Evolutionary conservation across 2,329 filamentous ascomycete species (phyloP), one percentile per base, ranked within the genome.

Genomic region (Bipolaris zeicola): DNA sequence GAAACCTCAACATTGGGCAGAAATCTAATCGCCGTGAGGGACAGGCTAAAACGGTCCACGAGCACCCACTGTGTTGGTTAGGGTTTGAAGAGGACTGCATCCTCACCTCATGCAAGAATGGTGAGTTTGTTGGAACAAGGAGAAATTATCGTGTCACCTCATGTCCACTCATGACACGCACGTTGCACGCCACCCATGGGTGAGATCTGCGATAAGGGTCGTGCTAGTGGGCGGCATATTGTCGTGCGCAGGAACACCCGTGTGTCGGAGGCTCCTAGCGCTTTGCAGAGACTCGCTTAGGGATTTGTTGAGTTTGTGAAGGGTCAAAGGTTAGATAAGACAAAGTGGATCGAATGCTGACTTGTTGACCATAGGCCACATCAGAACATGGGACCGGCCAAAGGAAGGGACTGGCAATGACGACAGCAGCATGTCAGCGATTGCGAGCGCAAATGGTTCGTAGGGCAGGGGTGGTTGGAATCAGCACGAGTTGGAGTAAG

Each of bases 1-100:
- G 24, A 60, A 46, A 55, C 44, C 26, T 50, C 38, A 44, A 43
- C 39, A 45, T 26, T 13, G 2, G 4, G 20, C 38, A 52, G 22
- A 53, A 37, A 42, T 36, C 50, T 49, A 51, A 62, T 22, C 45
- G 53, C 20, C 36, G 44, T 45, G 37, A 44, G 49, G 28, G 39
- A 42, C 67, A 93, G 91, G 85, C 89, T 45, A 97, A 96, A 76
- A 81, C 85, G 11, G 87, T 96, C 34, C 92, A 96, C 74, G 86
- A 88, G 58, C 92, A 98, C 76, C 92, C 93, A 50, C 81, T 96
- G 43, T 91, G 87, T 74, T 96, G 93, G 89, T 78, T 99, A 37
- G 90, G 88, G n/a, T 99, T 99, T 69, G 93, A 94, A 52, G 89
- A 97, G 73, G 89, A 96, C 68, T 89, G 89, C 61, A 96, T 99